phyloP scores from a whole-genome alignment of 2,329 filamentous ascomycete species.

The Dactylellina sp. region DNA sequence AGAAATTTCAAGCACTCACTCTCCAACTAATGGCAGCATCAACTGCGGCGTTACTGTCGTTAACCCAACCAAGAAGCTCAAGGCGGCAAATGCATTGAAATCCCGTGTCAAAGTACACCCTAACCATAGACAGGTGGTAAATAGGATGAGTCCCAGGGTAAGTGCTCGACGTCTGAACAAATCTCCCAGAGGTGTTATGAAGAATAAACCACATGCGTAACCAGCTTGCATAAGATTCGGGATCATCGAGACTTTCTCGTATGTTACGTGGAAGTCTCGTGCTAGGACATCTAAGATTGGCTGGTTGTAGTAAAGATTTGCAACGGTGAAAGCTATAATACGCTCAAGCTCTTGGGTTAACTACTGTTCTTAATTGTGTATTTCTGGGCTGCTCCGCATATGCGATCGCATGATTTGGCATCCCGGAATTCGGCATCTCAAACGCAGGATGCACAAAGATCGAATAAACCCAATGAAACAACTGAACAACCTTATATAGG shows the following conservation, averaged over 20 bases:
- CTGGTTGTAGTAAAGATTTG: constrained; percentile 84
- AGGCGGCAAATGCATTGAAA: constrained; percentile 74
- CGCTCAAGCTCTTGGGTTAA: constrained; percentile 62
- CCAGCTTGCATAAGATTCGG: constrained; percentile 83
- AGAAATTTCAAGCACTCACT: constrained; percentile 62
- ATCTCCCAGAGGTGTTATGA: constrained; percentile 82
- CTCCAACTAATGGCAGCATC: constrained; percentile 83
- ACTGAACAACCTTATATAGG: not conserved
- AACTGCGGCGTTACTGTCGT: constrained; percentile 82
- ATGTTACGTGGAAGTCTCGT: constrained; percentile 75
- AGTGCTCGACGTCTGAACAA: constrained; percentile 75
- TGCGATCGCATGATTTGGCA: constrained; percentile 18
- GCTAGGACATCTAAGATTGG: constrained; percentile 82
- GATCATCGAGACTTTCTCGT: constrained; percentile 75
- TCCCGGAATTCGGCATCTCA: too few relatives aligned
- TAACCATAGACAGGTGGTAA: constrained; percentile 78
- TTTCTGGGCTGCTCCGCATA: too few relatives aligned
- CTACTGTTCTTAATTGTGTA: constrained; percentile 19
- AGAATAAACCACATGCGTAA: constrained; percentile 78
- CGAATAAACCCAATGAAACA: too few relatives aligned
- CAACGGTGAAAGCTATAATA: constrained; percentile 74
- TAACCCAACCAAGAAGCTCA: constrained; percentile 80
- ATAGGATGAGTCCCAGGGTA: constrained; percentile 74
- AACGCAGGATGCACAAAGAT: too few relatives aligned
- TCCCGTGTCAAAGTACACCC: constrained; percentile 76